Evolutionary conservation across 176 grass and related monocot genomes (phyloP), one percentile per base, ranked within the genome.

Genomic region (Hordeum marinum): DNA sequence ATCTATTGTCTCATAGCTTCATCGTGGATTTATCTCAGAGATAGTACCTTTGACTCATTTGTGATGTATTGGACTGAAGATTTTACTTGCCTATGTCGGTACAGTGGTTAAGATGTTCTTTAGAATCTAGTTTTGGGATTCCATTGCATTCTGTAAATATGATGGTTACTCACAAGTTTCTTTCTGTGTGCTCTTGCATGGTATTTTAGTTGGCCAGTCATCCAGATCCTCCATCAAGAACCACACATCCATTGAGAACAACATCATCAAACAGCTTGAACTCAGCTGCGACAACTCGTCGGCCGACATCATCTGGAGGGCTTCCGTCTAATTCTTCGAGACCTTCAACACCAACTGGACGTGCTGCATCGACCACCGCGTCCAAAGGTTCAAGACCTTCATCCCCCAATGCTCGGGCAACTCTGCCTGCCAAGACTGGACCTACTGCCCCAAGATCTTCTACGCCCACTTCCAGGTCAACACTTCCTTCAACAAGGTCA

Each of bases 321-420:
- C 92, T 70, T 75, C 85, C 83, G 8, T 76, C 89, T 80, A 92
- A 64, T 84, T 83, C 90, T 63, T 95, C 93, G 31, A 93, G 93
- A 89, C 91, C 93, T 63, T 87, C 93, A 84, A 98, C 96, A 36
- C 96, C 96, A 60, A 92, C 87, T 86, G 83, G 91, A 55, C 91
- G 93, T 46, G 36, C 84, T 23, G 79, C 91, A 63, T 57, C 85
- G 84, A 82, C 83, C 71, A 21, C 81, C 76, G 60, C 45, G 2
- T 88, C 91, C 68, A 86, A 91, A 88, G 90, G 90, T 88, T 93
- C 85, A 45, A 90, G 96, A 86, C 65, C 96, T 68, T 92, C 91
- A 75, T 94, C 96, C 31, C 96, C 96, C 1, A 98, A 90, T 23
- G 89, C 96, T 45, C 85, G 89, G 59, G 60, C 93, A 80, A 87